Conservation (phyloP, 768 basidiomycete genomes). For the Boletus subcaerulescens region DNA sequence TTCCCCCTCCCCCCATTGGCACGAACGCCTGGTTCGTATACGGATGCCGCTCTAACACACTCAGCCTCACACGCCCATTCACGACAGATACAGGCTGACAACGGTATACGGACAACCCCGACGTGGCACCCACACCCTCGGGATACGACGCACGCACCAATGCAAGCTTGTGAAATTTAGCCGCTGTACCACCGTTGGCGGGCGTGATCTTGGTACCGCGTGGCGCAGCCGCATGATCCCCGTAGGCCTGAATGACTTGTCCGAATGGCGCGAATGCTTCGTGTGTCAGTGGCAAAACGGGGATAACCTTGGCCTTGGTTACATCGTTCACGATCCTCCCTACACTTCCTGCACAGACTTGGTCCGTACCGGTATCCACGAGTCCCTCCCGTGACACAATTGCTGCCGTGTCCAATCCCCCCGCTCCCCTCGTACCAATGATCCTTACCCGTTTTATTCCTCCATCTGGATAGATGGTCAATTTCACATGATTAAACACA, state of each 20-base stretch:
- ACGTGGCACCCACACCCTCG: slow-evolving; percentile 47
- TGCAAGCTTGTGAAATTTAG: slow-evolving; percentile 90
- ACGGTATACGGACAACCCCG: slow-evolving; percentile 81
- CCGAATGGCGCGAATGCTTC: slow-evolving; percentile 90
- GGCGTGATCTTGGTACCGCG: slow-evolving; percentile 67
- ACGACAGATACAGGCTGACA: slow-evolving; percentile 54
- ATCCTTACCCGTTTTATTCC: slow-evolving; percentile 92
- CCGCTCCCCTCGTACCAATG: slow-evolving; percentile 54
- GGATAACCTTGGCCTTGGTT: slow-evolving; percentile 34
- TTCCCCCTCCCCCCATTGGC: slow-evolving; percentile 73
- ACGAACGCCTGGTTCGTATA: slow-evolving; percentile 92
- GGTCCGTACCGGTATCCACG: slow-evolving; percentile 1
- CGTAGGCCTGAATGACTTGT: slow-evolving; percentile 86
- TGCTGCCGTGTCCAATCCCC: slow-evolving; percentile 5
- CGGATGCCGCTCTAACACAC: slow-evolving; percentile 84
- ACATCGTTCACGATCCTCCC: slow-evolving; percentile 1
- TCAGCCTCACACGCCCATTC: slow-evolving; percentile 54
- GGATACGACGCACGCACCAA: slow-evolving; percentile 69
- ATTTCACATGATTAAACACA: slow-evolving; percentile 76
- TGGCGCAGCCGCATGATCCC: slow-evolving; percentile 62
- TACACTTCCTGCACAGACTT: background rate
- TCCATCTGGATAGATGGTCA: slow-evolving; percentile 93
- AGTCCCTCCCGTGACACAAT: slow-evolving; percentile 4
- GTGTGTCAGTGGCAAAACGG: slow-evolving; percentile 70
- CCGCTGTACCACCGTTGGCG: slow-evolving; percentile 88